Evolutionary conservation across 768 basidiomycete genomes (phyloP).

Genomic region (Russula compacta): DNA sequence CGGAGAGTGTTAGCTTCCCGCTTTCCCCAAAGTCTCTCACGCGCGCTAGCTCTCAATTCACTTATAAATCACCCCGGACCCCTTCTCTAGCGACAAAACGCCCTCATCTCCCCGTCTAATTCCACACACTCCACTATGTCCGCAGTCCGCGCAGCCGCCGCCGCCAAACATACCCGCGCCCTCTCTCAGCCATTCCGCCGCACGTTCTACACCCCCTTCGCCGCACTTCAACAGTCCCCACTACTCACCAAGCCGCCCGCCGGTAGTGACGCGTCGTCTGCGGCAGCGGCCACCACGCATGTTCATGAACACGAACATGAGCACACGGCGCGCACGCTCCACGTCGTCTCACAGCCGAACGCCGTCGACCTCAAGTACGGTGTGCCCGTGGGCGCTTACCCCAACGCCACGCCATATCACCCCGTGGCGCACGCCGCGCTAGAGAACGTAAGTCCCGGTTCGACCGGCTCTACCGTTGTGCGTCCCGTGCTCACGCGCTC

Average conservation of each 20-base stretch:
- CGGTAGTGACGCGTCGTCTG: no score
- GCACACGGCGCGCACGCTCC: conserved; percentile 44
- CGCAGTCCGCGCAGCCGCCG: conserved; percentile 21
- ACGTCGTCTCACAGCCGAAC: conserved; percentile 70
- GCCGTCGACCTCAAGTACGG: conserved; percentile 49
- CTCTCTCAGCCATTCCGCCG: conserved; percentile 31
- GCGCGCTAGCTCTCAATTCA: neutral
- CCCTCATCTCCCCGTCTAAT: neutral
- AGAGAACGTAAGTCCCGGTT: conserved; percentile 29
- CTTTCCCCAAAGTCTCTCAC: neutral
- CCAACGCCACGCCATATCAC: conserved; percentile 30
- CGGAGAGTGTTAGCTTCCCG: neutral
- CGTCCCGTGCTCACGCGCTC: conserved; percentile 38
- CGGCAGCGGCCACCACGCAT: conserved; percentile 31
- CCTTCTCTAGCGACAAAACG: no score
- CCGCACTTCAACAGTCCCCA: conserved; percentile 36
- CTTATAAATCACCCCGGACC: neutral
- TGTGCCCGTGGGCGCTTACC: conserved; percentile 61
- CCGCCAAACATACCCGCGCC: conserved; percentile 25
- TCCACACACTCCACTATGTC: conserved; percentile 22
- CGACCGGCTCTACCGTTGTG: conserved; percentile 36
- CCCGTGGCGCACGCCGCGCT: conserved; percentile 20
- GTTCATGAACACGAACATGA: conserved; percentile 61
- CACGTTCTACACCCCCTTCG: conserved; percentile 59
- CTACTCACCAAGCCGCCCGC: conserved; percentile 26